Evolutionary conservation across 1,284 basidiomycete genomes (phyloP), one percentile per base, ranked within the genome.

Genomic region (Schizophyllum amplum): DNA sequence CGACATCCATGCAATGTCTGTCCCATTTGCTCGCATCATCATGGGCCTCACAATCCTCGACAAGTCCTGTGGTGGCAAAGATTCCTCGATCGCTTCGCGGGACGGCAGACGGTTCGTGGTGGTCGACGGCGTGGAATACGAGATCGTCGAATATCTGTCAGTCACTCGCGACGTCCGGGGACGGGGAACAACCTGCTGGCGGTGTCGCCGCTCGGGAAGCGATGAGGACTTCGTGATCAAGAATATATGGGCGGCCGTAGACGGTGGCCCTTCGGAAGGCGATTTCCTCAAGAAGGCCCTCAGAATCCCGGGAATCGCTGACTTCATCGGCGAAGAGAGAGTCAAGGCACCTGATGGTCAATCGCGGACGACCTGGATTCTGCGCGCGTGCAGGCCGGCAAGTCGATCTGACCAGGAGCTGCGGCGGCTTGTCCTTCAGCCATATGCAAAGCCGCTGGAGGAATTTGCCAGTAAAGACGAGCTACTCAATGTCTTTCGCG

Each of bases 141-240:
- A 56, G 15, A 48, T 59, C 22, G 33, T 55, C 6, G 23, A 53
- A 9, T 5, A 47, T 1, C 42, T 55, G 7, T 52, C 52, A 46
- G 22, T 52, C 42, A 53, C 51, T 47, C 51, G 55, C 17, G 52
- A 49, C 24, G 51, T 59, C 25, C 27, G 53, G 6, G 57, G 57
- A 4, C 9, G 47, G 5, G 57, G 52, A 2, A 58, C 57, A 4
- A 53, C 55, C 3, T 58, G 57, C 48, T 58, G 57, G 57, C 57
- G 24, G 11, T 47, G 24, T 13, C 17, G 27, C 23, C 47, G 22
- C 13, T 47, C 50, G 5, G 47, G 26, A 6, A 20, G 55, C 24
- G 55, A 51, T 15, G 21, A 47, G 24, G 47, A 58, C 21, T 58
- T 15, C 24, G 57, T 58, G 7, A 58, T 58, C 53, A 58, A 58